Evolutionary conservation across 2,329 filamentous ascomycete genomes (phyloP).

Genomic region (Rachicladosporium sp.): DNA sequence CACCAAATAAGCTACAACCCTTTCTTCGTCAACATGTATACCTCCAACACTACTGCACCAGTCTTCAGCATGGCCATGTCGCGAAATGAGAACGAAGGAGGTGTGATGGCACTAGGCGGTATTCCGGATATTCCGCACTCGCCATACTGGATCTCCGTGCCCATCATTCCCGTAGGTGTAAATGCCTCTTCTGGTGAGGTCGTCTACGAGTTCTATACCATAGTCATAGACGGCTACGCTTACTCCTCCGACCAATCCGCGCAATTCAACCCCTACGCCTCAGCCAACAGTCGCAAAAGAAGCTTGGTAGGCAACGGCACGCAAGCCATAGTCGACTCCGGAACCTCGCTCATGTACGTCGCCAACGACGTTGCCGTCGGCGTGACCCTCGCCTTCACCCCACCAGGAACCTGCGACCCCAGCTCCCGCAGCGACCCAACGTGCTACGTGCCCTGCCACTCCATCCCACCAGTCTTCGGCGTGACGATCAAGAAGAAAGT

Average conservation of each 20-base stretch:
- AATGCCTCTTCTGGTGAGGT: slow-evolving; percentile 14
- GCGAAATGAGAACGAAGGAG: slow-evolving; percentile 23
- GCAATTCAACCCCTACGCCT: slow-evolving; percentile 16
- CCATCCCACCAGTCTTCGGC: slow-evolving; percentile 29
- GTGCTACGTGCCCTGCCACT: slow-evolving; percentile 28
- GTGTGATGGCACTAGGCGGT: slow-evolving; percentile 38
- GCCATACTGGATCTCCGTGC: slow-evolving; percentile 23
- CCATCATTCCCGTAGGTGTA: slow-evolving; percentile 21
- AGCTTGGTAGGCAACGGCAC: slow-evolving; percentile 17
- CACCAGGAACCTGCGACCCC: slow-evolving; percentile 21
- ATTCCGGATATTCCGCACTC: slow-evolving; percentile 32
- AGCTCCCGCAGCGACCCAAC: neutral
- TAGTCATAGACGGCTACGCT: slow-evolving; percentile 24
- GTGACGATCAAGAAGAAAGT: slow-evolving; percentile 28
- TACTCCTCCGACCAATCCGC: slow-evolving; percentile 10
- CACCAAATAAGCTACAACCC: slow-evolving; percentile 31
- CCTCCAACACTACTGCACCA: slow-evolving; percentile 29
- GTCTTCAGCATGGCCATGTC: slow-evolving; percentile 39
- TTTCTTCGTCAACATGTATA: slow-evolving; percentile 39
- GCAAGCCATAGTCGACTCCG: slow-evolving; percentile 34
- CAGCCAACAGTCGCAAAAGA: slow-evolving; percentile 6
- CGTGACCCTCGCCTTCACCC: slow-evolving; percentile 31
- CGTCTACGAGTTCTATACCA: slow-evolving; percentile 29
- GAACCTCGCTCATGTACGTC: slow-evolving; percentile 30
- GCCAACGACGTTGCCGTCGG: slow-evolving; percentile 25